Percentiles rank a stretch among this genome's conserved stretches.
Evolutionary conservation across 495 filamentous ascomycete genomes (phyloP).

Genomic region (Poronia punctata): DNA sequence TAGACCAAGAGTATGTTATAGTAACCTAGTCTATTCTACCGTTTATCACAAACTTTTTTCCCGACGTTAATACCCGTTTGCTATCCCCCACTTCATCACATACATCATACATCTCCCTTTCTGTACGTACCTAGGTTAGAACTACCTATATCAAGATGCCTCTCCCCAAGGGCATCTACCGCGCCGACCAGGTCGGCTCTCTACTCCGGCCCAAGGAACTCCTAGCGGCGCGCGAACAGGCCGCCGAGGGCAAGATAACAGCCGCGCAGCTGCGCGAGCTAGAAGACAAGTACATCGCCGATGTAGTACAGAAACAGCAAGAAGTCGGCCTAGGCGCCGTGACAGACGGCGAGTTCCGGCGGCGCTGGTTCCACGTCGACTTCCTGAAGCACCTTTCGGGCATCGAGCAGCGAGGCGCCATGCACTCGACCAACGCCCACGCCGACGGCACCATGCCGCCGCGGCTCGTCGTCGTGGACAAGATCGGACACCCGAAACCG

Average conservation of each 20-base stretch:
- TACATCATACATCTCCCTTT: slow-evolving; percentile 34
- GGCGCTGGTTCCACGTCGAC: slow-evolving; percentile 44
- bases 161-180: slow-evolving; percentile 41
- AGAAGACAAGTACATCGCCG: slow-evolving; percentile 61
- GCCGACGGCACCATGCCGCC: slow-evolving; percentile 38
- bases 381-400: slow-evolving; percentile 38
- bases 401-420: slow-evolving; percentile 34
- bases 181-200: slow-evolving; percentile 45
- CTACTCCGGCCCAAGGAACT: slow-evolving; percentile 36
- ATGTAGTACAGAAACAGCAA: slow-evolving; percentile 52
- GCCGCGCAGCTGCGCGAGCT: slow-evolving; percentile 37
- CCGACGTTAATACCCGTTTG: not conserved
- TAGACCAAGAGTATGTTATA: too few relatives aligned
- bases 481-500: slow-evolving; percentile 37
- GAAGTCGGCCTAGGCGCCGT: slow-evolving; percentile 55
- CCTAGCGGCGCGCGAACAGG: slow-evolving; percentile 34
- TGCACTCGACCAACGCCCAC: slow-evolving; percentile 37
- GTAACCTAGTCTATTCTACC: too few relatives aligned
- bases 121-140: slow-evolving; percentile 40
- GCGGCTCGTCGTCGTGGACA: slow-evolving; percentile 37
- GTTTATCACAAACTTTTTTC: too few relatives aligned
- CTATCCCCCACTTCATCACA: not conserved
- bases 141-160: slow-evolving; percentile 32
- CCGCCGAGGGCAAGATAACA: slow-evolving; percentile 39
- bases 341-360: slow-evolving; percentile 67